phyloP scores from a whole-genome alignment of 2,329 filamentous ascomycete genomes.

The Pyricularia grisea region DNA sequence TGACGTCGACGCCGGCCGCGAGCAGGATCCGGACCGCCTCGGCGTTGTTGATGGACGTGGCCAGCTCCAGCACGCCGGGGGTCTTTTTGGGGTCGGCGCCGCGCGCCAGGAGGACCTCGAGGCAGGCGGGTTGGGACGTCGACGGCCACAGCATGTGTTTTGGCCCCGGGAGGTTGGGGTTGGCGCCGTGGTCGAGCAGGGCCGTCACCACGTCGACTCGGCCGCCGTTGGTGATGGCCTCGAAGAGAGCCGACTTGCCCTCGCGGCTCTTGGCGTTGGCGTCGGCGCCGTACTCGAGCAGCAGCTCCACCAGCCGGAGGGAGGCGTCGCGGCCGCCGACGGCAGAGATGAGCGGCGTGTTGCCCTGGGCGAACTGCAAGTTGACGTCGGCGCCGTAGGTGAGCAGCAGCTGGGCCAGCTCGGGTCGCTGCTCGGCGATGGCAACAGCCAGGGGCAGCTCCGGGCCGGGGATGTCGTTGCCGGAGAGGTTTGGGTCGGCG shows the following conservation, averaged over 20 bases:
- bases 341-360: slow-evolving; percentile 49
- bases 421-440: slow-evolving; percentile 39
- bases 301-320: slow-evolving; percentile 43
- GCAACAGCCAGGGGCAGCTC: slow-evolving; percentile 47
- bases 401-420: slow-evolving; percentile 49
- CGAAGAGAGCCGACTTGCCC: slow-evolving; percentile 55
- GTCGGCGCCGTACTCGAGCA: slow-evolving; percentile 51
- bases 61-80: slow-evolving; percentile 56
- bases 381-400: slow-evolving; percentile 52
- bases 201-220: slow-evolving; percentile 45
- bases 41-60: slow-evolving; percentile 52
- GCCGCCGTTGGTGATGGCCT: slow-evolving; percentile 42
- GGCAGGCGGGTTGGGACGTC: slow-evolving; percentile 45
- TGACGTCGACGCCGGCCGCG: slow-evolving; percentile 15
- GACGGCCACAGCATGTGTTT: slow-evolving; percentile 62
- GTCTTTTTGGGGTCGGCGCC: slow-evolving; percentile 52
- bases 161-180: slow-evolving; percentile 59
- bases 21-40: slow-evolving; percentile 43
- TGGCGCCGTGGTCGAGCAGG: slow-evolving; percentile 46
- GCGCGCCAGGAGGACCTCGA: slow-evolving; percentile 47
- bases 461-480: slow-evolving; percentile 25
- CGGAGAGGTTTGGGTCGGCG: slow-evolving; percentile 45
- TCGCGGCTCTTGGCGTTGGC: slow-evolving; percentile 49
- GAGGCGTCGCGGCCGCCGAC: slow-evolving; percentile 48
- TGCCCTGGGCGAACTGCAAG: slow-evolving; percentile 42